Conservation (phyloP, 2,329 filamentous ascomycete species). For the Neophaeococcomyces mojaviensis region DNA sequence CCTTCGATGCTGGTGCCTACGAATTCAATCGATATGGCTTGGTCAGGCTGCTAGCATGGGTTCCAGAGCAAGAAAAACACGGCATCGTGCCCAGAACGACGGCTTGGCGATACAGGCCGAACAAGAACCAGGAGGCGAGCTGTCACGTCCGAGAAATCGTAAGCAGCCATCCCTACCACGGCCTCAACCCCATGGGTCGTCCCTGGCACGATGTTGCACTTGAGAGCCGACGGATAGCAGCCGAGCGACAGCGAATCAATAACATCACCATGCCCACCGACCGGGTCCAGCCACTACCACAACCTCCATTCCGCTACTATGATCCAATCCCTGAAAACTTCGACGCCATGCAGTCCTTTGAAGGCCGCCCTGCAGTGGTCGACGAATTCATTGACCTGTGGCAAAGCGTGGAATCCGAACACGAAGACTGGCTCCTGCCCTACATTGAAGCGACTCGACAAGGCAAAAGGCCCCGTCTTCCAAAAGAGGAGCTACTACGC, state of each 20-base stretch:
- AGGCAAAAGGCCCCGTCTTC: neutral
- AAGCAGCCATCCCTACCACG: conserved; percentile 2
- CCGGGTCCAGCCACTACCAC: neutral
- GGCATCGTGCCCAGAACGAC: conserved; percentile 55
- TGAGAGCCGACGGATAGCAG: neutral
- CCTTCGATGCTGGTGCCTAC: conserved; percentile 36
- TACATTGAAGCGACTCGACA: neutral
- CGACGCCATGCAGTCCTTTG: neutral
- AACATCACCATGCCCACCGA: neutral
- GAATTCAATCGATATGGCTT: conserved; percentile 69
- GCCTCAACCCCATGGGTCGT: neutral
- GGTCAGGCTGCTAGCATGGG: conserved; percentile 71
- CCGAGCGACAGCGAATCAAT: neutral
- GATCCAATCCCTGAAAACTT: conserved; percentile 2
- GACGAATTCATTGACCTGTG: neutral
- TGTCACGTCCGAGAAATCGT: conserved; percentile 16
- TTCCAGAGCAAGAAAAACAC: conserved; percentile 53
- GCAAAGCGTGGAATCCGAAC: neutral
- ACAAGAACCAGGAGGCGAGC: conserved; percentile 16
- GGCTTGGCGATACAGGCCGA: conserved; percentile 37
- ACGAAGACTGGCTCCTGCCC: neutral
- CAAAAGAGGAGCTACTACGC: neutral
- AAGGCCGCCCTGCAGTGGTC: neutral
- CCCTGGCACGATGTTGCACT: conserved; percentile 6
- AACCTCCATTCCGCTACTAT: neutral